phyloP scores from a whole-genome alignment of 345 rosid species.

The Bretschneidera sinensis region DNA sequence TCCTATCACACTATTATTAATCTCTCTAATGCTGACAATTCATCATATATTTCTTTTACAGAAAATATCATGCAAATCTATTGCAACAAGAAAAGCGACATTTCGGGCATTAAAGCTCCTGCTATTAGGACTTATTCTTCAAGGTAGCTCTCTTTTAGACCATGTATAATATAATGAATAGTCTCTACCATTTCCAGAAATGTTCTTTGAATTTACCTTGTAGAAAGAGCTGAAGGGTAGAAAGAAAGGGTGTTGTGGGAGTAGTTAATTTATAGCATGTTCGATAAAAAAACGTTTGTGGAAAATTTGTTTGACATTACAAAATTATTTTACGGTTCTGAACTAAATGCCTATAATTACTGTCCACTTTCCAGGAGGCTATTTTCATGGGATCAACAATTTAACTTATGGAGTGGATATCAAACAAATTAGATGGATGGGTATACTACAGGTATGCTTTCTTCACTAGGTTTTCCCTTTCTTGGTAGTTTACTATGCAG shows the following conservation, averaged over 20 bases:
- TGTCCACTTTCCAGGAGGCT: slow-evolving; percentile 55
- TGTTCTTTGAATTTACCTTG: too few relatives aligned
- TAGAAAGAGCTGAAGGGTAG: not conserved
- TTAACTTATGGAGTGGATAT: slow-evolving; percentile 64
- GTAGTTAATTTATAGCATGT: not conserved
- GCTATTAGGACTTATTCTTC: slow-evolving; percentile 63
- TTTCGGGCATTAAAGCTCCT: slow-evolving; percentile 57
- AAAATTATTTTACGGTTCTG: not conserved
- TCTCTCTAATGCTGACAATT: slow-evolving; percentile 1
- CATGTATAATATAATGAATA: not conserved
- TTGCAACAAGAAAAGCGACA: slow-evolving; percentile 65
- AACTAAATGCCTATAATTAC: slow-evolving; percentile 6
- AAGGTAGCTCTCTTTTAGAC: slow-evolving; percentile 39
- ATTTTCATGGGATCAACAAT: slow-evolving; percentile 59
- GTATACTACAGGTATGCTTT: slow-evolving; percentile 66
- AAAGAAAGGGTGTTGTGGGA: not conserved
- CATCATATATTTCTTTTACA: slow-evolving; percentile 18
- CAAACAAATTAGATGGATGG: slow-evolving; percentile 60
- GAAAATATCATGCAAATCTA: slow-evolving; percentile 48
- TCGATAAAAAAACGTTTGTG: not conserved
- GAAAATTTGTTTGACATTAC: not conserved
- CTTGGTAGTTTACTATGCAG: not conserved
- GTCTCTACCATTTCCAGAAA: not conserved
- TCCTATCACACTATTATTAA: not conserved
- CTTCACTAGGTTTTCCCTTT: not conserved